Conservation (phyloP, 768 basidiomycete genomes). For the Gloeopeniophorella convolvens region DNA sequence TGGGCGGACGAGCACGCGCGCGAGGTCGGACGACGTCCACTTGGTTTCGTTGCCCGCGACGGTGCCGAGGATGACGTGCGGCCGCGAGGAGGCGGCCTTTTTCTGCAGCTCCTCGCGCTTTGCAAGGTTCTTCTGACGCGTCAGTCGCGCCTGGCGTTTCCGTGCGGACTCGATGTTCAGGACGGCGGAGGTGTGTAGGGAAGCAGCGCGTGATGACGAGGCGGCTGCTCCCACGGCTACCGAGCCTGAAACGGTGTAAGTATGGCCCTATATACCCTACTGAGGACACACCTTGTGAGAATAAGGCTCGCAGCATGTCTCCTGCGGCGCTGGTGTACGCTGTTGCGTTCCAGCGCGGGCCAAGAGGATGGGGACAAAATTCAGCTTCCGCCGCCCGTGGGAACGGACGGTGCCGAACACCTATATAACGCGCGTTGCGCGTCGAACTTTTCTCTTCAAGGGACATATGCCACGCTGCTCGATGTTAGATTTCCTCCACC, state of each 20-base stretch:
- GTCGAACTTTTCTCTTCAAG: constrained; percentile 27
- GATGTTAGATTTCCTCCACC: constrained; percentile 42
- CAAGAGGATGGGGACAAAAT: background rate
- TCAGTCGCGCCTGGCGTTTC: constrained; percentile 32
- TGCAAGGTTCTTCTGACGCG: constrained; percentile 39
- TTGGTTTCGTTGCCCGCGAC: constrained; percentile 54
- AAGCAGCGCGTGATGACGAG: constrained; percentile 26
- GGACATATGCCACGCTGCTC: constrained; percentile 62
- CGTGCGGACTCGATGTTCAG: constrained; percentile 27
- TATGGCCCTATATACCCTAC: background rate
- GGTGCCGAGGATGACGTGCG: constrained; percentile 73
- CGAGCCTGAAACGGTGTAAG: constrained; percentile 25
- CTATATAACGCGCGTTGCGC: constrained; percentile 22
- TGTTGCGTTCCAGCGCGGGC: constrained; percentile 4
- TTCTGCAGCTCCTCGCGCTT: constrained; percentile 39
- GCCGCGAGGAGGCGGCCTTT: constrained; percentile 34
- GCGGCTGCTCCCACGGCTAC: constrained; percentile 38
- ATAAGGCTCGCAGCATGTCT: constrained; percentile 4
- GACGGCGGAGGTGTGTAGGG: constrained; percentile 44
- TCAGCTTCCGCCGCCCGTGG: constrained; percentile 30
- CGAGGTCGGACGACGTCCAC: constrained; percentile 65
- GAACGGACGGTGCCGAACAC: constrained; percentile 25
- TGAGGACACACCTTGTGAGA: constrained; percentile 26
- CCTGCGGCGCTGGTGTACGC: constrained; percentile 19
- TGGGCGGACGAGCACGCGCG: constrained; percentile 39